A percentile compares a stretch with the other conserved stretches of the same genome.
These are phyloP conservation scores for Alternaria infectoria DNA, from an alignment of 2,329 filamentous ascomycete genomes.

Conservation along the genomic window DNA sequence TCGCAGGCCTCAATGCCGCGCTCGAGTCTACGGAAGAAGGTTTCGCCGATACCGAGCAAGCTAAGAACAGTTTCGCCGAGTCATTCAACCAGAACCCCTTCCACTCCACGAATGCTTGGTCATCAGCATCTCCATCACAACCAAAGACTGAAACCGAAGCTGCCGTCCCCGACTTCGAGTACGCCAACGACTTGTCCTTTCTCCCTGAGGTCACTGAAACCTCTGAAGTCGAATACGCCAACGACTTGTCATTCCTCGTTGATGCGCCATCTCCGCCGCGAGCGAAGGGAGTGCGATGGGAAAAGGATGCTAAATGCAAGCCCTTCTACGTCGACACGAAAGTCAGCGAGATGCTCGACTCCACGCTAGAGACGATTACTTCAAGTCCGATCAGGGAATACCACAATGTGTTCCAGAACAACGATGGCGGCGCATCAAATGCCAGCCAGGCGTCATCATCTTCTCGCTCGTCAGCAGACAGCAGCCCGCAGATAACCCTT, in stretches of 20 bases:
- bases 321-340: conserved; percentile 27
- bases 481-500: not conserved
- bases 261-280: conserved; percentile 15
- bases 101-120: conserved; percentile 4
- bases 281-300: conserved; percentile 21
- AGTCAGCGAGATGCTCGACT: conserved; percentile 32
- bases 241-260: conserved; percentile 23
- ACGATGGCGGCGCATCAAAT: conserved; percentile 4
- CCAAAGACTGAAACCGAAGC: not conserved
- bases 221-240: conserved; percentile 16
- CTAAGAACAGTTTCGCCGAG: conserved; percentile 5
- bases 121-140: not conserved
- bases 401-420: conserved; percentile 12
- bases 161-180: conserved; percentile 1
- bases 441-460: not conserved
- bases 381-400: conserved; percentile 13
- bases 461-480: not conserved
- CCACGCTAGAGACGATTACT: conserved; percentile 24
- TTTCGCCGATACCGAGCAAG: conserved; percentile 9
- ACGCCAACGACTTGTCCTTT: conserved; percentile 22
- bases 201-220: conserved; percentile 13
- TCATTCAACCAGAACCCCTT: conserved; percentile 15
- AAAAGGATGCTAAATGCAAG: conserved; percentile 15
- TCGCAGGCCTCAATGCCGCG: not conserved
- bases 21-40: conserved; percentile 8